Conservation (phyloP, 192 early-diverging fungal genomes). For the Diversispora eburnea region DNA sequence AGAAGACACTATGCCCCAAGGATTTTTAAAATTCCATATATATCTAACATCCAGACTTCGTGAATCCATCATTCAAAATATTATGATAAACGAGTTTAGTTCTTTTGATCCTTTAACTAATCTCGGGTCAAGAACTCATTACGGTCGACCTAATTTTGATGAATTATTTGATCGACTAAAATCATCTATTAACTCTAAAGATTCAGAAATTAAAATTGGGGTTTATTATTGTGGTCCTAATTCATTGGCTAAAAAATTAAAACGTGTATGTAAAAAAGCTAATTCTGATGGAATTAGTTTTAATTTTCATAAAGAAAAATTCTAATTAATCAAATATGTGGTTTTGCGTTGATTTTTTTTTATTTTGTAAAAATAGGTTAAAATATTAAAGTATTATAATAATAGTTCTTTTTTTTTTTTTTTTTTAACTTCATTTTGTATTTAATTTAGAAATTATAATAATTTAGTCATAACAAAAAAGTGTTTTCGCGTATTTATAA, state of each 20-base stretch:
- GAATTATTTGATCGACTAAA: slow-evolving; percentile 58
- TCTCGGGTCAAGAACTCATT: slow-evolving; percentile 62
- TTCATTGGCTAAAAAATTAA: slow-evolving; percentile 57
- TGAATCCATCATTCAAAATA: slow-evolving; percentile 60
- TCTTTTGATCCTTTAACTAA: slow-evolving; percentile 67
- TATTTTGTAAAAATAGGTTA: too few species aligned
- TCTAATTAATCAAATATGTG: slow-evolving; percentile 48
- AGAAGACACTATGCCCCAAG: slow-evolving; percentile 55
- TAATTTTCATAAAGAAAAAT: slow-evolving; percentile 67
- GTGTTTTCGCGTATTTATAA: too few species aligned
- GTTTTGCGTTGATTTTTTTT: too few species aligned
- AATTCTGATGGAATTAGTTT: slow-evolving; percentile 51
- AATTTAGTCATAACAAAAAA: too few species aligned
- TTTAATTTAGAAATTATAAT: too few species aligned
- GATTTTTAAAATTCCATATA: slow-evolving; percentile 61
- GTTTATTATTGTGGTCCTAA: slow-evolving; percentile 84
- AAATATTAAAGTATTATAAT: too few species aligned
- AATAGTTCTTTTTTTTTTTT: too few species aligned
- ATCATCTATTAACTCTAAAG: slow-evolving; percentile 35
- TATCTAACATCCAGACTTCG: slow-evolving; percentile 61
- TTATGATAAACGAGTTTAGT: slow-evolving; percentile 51
- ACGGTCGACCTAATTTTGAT: slow-evolving; percentile 75
- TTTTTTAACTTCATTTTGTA: too few species aligned
- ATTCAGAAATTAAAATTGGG: slow-evolving; percentile 58
- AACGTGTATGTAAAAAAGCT: slow-evolving; percentile 42